Evolutionary conservation across 139 green algal species (phyloP).

Genomic region (Tetraselmis chui): DNA sequence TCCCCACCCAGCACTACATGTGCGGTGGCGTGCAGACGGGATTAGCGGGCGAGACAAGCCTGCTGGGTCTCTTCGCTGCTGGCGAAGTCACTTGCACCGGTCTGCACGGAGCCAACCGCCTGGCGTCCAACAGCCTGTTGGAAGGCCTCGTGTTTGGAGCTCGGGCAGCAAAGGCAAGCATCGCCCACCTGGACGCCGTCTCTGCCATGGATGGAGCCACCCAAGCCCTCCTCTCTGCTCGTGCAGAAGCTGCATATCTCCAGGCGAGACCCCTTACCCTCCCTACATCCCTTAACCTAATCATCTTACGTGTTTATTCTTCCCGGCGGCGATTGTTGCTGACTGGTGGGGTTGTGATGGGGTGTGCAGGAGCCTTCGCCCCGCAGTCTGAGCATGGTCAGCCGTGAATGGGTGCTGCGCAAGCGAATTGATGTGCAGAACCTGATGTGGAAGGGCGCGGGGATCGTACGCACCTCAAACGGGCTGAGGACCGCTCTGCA

Average conservation of each 20-base stretch:
- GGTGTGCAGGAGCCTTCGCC: slow-evolving; percentile 11
- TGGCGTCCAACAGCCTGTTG: slow-evolving; percentile 93
- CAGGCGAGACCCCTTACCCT: too few species aligned
- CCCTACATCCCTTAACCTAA: too few species aligned
- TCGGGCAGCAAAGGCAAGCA: slow-evolving; percentile 65
- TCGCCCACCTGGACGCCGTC: slow-evolving; percentile 56
- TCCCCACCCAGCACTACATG: slow-evolving; percentile 95
- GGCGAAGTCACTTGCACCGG: slow-evolving; percentile 90
- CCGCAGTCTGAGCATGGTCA: slow-evolving; percentile 9
- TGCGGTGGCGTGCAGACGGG: slow-evolving; percentile 91
- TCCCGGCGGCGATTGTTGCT: too few species aligned
- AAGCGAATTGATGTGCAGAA: slow-evolving; percentile 53
- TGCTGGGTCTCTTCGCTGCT: slow-evolving; percentile 85
- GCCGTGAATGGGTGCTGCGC: slow-evolving; percentile 31
- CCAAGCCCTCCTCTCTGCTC: background rate
- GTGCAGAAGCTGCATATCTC: slow-evolving; percentile 33
- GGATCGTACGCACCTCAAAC: slow-evolving; percentile 75
- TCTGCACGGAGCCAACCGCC: slow-evolving; percentile 93
- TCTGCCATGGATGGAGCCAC: background rate
- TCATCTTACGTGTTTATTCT: too few species aligned
- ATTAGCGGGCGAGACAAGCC: slow-evolving; percentile 75
- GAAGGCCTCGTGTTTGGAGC: slow-evolving; percentile 94
- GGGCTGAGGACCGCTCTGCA: slow-evolving; percentile 51
- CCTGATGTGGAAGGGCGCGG: slow-evolving; percentile 82
- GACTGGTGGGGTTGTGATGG: slow-evolving; percentile 22